Evolutionary conservation across 2,329 filamentous ascomycete species (phyloP), one percentile per base, ranked within the genome.

Genomic region (Coleophoma eucalyptorum): DNA sequence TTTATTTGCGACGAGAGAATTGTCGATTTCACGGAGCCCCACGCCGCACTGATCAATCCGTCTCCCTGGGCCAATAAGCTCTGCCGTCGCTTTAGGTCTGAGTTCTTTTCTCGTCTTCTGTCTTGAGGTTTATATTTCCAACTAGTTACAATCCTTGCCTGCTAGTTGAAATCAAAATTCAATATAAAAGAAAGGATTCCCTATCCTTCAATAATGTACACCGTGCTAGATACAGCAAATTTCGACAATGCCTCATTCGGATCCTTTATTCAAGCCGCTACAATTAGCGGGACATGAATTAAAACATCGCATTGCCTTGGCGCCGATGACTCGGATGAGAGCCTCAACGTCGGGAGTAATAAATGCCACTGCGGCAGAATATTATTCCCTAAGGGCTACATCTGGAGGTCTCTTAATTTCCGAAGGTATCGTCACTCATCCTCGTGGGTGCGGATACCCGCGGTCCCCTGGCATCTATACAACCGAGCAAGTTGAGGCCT

Each of bases 351-450:
- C 53, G 63, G 70, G 21, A 32, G 63, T 12, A 55, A 62, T 69
- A 20, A 67, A 70, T 53, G 64, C 69, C n/a, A 37, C 63, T 5
- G 56, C 73, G 3, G 64, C 66, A 15, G 69, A 76, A 44, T 75
- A 80, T 65, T 80, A 80, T 61, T 61, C 64, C 32, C 75, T 80
- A 58, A 72, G 78, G 12, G 72, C 69, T 15, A 66, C 67, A 12
- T 66, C 67, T 13, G 77, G 78, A 19, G 79, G 76, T 1, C 67
- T 86, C 2, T 63, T 86, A 42, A 75, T 86, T 57, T 77, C 75
- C 4, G 82, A 86, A 62, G 81, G 72, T 0, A 78, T 78, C 5
- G 68, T 75, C 26, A 76, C 83, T 60, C 32, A 46, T 43, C 57
- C 68, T 7, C 67, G 69, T 58, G 73, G 65, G 37, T 72, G 72